Base-by-base conservation (phyloP, 2,329 filamentous ascomycete genomes). In the Colletotrichum sp. region DNA sequence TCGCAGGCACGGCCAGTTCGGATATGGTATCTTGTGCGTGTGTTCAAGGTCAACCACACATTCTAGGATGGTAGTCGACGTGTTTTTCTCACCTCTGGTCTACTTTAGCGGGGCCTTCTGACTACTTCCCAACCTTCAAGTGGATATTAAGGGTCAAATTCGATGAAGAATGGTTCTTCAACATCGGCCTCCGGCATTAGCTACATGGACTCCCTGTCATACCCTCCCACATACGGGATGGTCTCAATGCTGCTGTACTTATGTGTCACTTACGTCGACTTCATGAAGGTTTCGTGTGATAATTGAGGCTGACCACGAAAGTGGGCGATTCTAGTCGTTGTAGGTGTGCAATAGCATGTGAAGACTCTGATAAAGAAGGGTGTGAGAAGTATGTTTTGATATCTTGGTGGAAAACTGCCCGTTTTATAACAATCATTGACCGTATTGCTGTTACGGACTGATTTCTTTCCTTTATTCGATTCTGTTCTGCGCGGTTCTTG, bases 201-300 rank as follows among this genome's bases (percentile, higher is more conserved):
- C n/a, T 3, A n/a, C 9, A 4, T 6, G 28, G 7, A 5, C 4
- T 16, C n/a, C 26, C 8, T 32, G 28, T 61, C 58, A 32, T 61
- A 61, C 30, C 58, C 30, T 8, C 26, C 58, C 28, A 32, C 8
- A 61, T 13, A 7, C 2, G 28, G 30, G 6, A 61, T 8, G 28
- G 58, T 8, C 3, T 30, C 28, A 48, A 48, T 4, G 1, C 3
- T 48, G 18, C 13, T 18, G 4, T 4, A 43, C 0, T 18, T 2
- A 43, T 3, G 36, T 43, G 36, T 43, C 8, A 43, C 36, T 43
- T 18, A 43, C 36, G 13, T 34, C 13, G 32, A 34, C 32, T 34
- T 34, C 32, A 15, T 34, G 34, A 36, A 36, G 34, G 34, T 0
- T 36, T 36, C 13, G 13, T 36, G 13, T 1, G 34, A 15, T 15